Evolutionary conservation across 345 rosid species (phyloP).

Genomic region (Citropsis articulata): DNA sequence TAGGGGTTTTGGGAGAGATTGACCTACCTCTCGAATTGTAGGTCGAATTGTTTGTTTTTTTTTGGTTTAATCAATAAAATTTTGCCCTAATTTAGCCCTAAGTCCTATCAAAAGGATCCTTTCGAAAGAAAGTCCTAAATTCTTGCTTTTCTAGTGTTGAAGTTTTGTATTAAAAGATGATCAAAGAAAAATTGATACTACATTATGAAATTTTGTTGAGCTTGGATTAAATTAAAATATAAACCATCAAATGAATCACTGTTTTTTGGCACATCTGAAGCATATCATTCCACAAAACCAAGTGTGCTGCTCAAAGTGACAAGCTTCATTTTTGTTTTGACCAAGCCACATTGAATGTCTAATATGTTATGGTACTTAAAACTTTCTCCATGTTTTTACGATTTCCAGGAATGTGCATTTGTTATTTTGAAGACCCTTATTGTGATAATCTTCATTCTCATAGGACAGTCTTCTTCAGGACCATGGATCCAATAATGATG

Average conservation of each 20-base stretch:
- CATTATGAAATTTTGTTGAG: not conserved
- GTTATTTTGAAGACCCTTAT: not conserved
- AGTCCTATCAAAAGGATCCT: too few relatives aligned
- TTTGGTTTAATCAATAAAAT: too few relatives aligned
- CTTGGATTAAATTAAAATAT: not conserved
- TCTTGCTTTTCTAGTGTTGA: not conserved
- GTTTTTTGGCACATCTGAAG: not conserved
- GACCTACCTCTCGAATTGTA: too few relatives aligned
- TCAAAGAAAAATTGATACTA: not conserved
- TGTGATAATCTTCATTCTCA: not conserved
- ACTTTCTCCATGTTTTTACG: too few relatives aligned
- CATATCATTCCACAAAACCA: not conserved
- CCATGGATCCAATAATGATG: conserved; percentile 33
- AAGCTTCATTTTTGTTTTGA: not conserved
- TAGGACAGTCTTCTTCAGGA: conserved; percentile 25
- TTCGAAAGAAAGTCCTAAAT: too few relatives aligned
- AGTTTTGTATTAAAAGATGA: not conserved
- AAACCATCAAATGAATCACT: not conserved
- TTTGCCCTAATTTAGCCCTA: too few relatives aligned
- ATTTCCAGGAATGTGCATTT: not conserved
- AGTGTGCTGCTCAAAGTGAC: not conserved
- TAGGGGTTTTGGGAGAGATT: too few relatives aligned
- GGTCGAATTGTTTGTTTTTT: too few relatives aligned
- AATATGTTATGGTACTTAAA: not conserved
- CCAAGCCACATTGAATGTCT: not conserved